Evolutionary conservation across 75 land plant species (phyloP), one percentile per base, ranked within the genome.

Genomic region (Selaginella tamariscina): DNA sequence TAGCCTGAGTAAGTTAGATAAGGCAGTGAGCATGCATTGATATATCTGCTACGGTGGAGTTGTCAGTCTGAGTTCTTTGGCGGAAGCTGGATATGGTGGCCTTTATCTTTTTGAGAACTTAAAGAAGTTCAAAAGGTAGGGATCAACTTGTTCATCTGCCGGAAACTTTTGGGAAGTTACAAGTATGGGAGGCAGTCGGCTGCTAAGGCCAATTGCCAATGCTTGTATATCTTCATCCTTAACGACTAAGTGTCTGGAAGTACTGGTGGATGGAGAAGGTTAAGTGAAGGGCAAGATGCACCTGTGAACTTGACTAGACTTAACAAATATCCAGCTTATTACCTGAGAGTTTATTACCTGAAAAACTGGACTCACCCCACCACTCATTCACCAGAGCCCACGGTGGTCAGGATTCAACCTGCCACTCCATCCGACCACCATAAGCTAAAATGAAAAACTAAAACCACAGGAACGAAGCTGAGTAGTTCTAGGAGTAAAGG

Each of bases 301-400:
- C 49, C 49, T 39, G 49, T 39, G 49, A 5, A 39, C 49, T 39
- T 5, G 49, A 5, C 15, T 39, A 5, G 15, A 39, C 49, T 39
- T 39, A 39, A 15, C 49, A 39, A 15, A 39, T 5, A 39, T 39
- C 49, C 49, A 39, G 49, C 49, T 39, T 39, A 39, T 39, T 39
- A 39, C 49, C 49, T 15, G 15, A 39, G 49, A 39, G 49, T 39
- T 39, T 39, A 39, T 39, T 15, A 15, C 49, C 49, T 15, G 49
- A 39, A 39, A 39, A 39, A n/a, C n/a, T n/a, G 49, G 49, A 39
- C 49, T 5, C 49, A 39, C 49, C 49, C 49, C 49, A 15, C 49
- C 49, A 39, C 49, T 39, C 49, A 39, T 39, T 39, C 49, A 39
- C 49, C 49, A 39, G 49, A 39, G 49, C 49, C 49, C 49, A 39